Conservation (phyloP, 164 flowering plant genomes). For the Magnolia sinica region DNA sequence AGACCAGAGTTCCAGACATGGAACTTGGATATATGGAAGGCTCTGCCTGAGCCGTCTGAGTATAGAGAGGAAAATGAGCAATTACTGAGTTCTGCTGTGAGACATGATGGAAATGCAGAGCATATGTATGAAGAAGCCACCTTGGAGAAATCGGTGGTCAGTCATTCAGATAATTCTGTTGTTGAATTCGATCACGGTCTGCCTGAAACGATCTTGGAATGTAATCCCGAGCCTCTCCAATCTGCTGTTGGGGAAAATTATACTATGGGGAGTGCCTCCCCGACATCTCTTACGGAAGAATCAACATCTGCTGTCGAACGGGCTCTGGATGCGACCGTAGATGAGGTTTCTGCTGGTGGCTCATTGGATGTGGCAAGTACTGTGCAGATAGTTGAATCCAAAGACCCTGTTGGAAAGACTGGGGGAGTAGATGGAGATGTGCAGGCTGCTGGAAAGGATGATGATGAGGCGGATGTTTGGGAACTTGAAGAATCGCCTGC, state of each 20-base stretch:
- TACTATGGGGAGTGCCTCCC: slow-evolving; percentile 10
- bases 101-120: slow-evolving; percentile 27
- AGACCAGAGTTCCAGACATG: slow-evolving; percentile 39
- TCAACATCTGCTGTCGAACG: slow-evolving; percentile 17
- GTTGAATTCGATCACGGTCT: slow-evolving; percentile 32
- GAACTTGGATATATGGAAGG: slow-evolving; percentile 40
- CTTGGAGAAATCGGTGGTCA: slow-evolving; percentile 19
- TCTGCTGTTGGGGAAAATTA: slow-evolving; percentile 33
- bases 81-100: slow-evolving; percentile 4
- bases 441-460: slow-evolving; percentile 40
- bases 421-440: slow-evolving; percentile 35
- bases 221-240: slow-evolving; percentile 33
- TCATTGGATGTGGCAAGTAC: slow-evolving; percentile 11
- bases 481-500: slow-evolving; percentile 54
- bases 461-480: slow-evolving; percentile 55
- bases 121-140: slow-evolving; percentile 21
- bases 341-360: slow-evolving; percentile 30
- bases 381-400: slow-evolving; percentile 27
- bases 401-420: slow-evolving; percentile 36
- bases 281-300: slow-evolving; percentile 24
- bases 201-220: slow-evolving; percentile 56
- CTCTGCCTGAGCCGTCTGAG: slow-evolving; percentile 21
- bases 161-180: slow-evolving; percentile 28
- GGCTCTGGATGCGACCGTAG: slow-evolving; percentile 15
- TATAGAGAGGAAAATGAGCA: slow-evolving; percentile 30